phyloP scores from a whole-genome alignment of 2,329 filamentous ascomycete species.

The Arthrobotrys entomopaga region DNA sequence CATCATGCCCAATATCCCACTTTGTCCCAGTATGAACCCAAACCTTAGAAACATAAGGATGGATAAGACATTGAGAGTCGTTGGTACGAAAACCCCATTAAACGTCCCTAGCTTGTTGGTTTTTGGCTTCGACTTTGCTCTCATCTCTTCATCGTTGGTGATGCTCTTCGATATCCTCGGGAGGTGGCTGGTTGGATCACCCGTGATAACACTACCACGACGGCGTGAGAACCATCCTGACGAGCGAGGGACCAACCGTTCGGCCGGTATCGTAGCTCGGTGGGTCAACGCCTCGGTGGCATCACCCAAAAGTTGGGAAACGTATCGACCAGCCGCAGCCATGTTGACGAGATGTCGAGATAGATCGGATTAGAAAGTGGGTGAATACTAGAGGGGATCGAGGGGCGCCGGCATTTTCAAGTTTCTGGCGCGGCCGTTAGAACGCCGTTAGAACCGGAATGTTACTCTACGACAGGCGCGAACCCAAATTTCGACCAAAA shows the following conservation, averaged over 20 bases:
- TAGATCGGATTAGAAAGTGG: not conserved
- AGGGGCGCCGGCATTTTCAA: slow-evolving; percentile 33
- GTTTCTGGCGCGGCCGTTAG: not conserved
- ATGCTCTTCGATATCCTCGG: slow-evolving; percentile 55
- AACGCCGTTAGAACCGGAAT: slow-evolving; percentile 25
- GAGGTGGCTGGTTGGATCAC: slow-evolving; percentile 43
- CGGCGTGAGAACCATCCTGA: slow-evolving; percentile 51
- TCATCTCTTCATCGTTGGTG: slow-evolving; percentile 51
- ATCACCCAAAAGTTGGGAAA: slow-evolving; percentile 57
- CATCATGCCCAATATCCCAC: slow-evolving; percentile 81
- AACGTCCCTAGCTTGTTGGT: slow-evolving; percentile 76
- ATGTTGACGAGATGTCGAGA: slow-evolving; percentile 14
- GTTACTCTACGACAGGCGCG: slow-evolving; percentile 3
- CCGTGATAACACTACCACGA: slow-evolving; percentile 15
- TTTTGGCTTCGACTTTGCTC: slow-evolving; percentile 49
- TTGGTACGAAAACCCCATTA: slow-evolving; percentile 82
- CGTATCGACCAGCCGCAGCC: slow-evolving; percentile 54
- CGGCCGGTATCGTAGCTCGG: slow-evolving; percentile 41
- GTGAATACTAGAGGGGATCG: slow-evolving; percentile 13
- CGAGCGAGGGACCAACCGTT: slow-evolving; percentile 44
- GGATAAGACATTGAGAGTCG: slow-evolving; percentile 86
- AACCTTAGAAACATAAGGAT: slow-evolving; percentile 94
- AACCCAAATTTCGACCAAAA: slow-evolving; percentile 7
- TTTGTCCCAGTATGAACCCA: slow-evolving; percentile 82
- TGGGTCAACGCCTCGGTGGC: slow-evolving; percentile 55